phyloP scores from a whole-genome alignment of 331 rosid species.

The Acacia concinna region DNA sequence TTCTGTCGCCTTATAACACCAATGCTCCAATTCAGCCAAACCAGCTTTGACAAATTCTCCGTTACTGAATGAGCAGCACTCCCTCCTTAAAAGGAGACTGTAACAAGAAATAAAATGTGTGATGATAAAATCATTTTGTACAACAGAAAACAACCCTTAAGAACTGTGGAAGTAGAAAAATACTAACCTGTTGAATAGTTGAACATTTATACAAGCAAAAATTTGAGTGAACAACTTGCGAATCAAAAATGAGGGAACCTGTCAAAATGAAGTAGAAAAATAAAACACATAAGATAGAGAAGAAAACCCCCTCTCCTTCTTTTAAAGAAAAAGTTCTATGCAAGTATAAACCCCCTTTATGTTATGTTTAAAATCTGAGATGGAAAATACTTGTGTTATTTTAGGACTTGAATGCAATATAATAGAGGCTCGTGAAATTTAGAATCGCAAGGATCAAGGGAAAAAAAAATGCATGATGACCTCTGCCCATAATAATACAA shows the following conservation, averaged over 20 bases:
- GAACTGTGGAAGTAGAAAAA: constrained; percentile 11
- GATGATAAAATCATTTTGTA: constrained; percentile 6
- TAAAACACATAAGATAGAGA: constrained; percentile 4
- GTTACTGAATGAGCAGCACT: constrained; percentile 84
- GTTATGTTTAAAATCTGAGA: neutral
- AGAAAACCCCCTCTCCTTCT: neutral
- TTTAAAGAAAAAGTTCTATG: neutral
- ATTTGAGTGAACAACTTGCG: constrained; percentile 87
- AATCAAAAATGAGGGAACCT: constrained; percentile 87
- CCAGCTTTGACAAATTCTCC: constrained; percentile 90
- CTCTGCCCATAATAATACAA: neutral
- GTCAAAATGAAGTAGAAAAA: constrained; percentile 25
- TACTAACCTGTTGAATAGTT: constrained; percentile 73
- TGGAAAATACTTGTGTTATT: constrained; percentile 24
- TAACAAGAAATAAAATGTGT: neutral
- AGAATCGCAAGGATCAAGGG: neutral
- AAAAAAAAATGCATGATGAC: neutral
- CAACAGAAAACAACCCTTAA: constrained; percentile 2
- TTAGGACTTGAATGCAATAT: neutral
- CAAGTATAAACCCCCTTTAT: neutral
- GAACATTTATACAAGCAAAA: constrained; percentile 85
- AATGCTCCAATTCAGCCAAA: constrained; percentile 78
- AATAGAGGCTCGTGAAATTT: neutral
- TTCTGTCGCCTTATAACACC: constrained; percentile 84
- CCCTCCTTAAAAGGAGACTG: constrained; percentile 76